Percentiles rank a stretch among this genome's conserved stretches.
phyloP scores from a whole-genome alignment of 768 basidiomycete species.

The Trametes cingulata region DNA sequence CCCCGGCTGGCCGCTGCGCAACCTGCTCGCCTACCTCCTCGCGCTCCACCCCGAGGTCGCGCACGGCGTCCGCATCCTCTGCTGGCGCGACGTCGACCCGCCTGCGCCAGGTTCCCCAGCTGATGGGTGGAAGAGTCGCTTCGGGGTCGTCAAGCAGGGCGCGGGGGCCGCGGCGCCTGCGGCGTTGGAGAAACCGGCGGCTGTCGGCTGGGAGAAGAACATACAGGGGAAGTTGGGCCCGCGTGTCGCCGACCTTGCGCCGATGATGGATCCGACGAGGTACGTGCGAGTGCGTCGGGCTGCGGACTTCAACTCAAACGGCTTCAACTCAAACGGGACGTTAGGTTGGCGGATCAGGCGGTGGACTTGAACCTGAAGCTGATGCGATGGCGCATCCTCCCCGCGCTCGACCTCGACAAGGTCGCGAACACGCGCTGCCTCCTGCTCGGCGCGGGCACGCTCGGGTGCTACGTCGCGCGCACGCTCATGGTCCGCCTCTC shows the following conservation, averaged over 20 bases:
- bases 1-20: conserved; percentile 85
- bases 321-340: no score
- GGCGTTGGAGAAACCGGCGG: conserved; percentile 46
- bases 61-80: conserved; percentile 60
- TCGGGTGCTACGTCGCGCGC: conserved; percentile 95
- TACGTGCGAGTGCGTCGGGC: conserved; percentile 29
- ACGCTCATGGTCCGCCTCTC: conserved; percentile 75
- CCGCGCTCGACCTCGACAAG: conserved; percentile 84
- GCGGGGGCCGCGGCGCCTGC: conserved; percentile 10
- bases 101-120: conserved; percentile 36
- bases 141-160: conserved; percentile 51
- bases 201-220: conserved; percentile 97
- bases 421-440: conserved; percentile 79
- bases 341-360: conserved; percentile 93
- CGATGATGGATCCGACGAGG: conserved; percentile 94
- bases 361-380: conserved; percentile 97
- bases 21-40: conserved; percentile 87
- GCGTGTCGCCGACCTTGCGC: conserved; percentile 84
- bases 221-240: conserved; percentile 84
- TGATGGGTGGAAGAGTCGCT: conserved; percentile 59
- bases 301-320: no score
- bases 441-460: conserved; percentile 90
- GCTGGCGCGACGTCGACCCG: conserved; percentile 70
- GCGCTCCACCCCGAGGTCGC: conserved; percentile 67
- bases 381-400: conserved; percentile 97